Evolutionary conservation across 176 grass and related monocot species (phyloP), one percentile per base, ranked within the genome.

Genomic region (Melocanna baccifera): DNA sequence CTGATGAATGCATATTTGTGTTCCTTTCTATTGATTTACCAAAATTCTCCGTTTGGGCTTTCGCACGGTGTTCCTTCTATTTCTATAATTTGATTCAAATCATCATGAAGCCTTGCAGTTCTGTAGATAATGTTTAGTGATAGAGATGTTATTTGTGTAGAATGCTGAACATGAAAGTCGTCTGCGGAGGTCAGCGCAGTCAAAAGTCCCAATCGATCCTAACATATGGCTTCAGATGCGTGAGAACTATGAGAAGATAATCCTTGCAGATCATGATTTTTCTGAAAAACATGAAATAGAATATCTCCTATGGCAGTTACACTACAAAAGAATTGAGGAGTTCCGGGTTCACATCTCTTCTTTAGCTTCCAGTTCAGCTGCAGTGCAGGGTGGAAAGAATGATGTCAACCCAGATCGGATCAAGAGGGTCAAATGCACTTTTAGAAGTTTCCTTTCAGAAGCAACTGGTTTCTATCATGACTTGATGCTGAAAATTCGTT

Each of bases 241-340:
- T 28, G 96, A 98, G 82, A 98, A 98, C 43, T 94, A 91, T 76
- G 96, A 98, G 83, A 82, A 88, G 56, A 98, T 98, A 86, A 90
- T 98, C 32, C 89, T 98, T 57, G 67, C 76, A 71, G 89, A 98
- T 71, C 85, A 90, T 85, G 89, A 95, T 39, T 95, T 98, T 57
- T 93, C 93, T 78, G 92, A 95, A 59, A 89, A 98, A 42, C 83
- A 95, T 47, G 96, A 98, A 42, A 84, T 92, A 71, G 93, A 95
- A 69, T 93, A 86, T 81, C 75, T 89, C 63, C 85, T 97, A n/a
- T 97, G 95, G 95, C 91, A 98, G 89, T 87, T 95, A 73, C 96
- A 98, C 80, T 98, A 98, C 73, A 92, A 90, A 80, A 91, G 96
- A 81, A 98, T 98, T 53, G 96, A 98, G 80, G 96, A 98, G 53